These are phyloP conservation scores for Dinochytrium kinnereticum DNA, from an alignment of 371 early-diverging fungal species.

Conservation along the genomic window DNA sequence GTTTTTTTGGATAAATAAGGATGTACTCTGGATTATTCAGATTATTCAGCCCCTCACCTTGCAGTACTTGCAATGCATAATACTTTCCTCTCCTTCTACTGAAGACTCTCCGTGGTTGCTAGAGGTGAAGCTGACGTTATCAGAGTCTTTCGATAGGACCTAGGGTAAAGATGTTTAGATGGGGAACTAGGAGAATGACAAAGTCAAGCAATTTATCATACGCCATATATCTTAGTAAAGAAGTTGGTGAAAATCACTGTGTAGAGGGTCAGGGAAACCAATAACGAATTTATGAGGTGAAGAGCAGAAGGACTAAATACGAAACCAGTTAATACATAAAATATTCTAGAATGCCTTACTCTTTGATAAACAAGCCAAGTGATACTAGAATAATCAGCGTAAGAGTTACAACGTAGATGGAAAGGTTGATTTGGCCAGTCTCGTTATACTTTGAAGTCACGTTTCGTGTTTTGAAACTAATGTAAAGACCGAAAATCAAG, in stretches of 20 bases:
- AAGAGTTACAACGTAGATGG: slow-evolving; percentile 18
- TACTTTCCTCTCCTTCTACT: too few relatives aligned
- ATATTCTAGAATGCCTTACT: slow-evolving; percentile 1
- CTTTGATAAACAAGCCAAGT: slow-evolving; percentile 7
- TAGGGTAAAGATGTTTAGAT: neutral
- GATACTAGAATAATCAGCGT: slow-evolving; percentile 12
- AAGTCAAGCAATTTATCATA: neutral
- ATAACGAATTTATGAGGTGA: slow-evolving; percentile 7
- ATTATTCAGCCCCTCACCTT: too few relatives aligned
- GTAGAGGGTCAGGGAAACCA: slow-evolving; percentile 9
- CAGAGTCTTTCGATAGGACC: neutral
- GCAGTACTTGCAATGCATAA: neutral
- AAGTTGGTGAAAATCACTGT: slow-evolving; percentile 22
- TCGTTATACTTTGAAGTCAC: slow-evolving; percentile 23
- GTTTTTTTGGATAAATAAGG: too few relatives aligned
- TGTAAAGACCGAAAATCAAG: slow-evolving; percentile 9
- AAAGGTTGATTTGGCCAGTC: slow-evolving; percentile 17
- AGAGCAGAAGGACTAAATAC: slow-evolving; percentile 14
- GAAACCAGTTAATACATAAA: neutral
- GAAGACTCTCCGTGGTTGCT: too few relatives aligned
- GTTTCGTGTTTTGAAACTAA: slow-evolving; percentile 24
- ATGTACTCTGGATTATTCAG: too few relatives aligned
- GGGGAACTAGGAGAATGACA: neutral
- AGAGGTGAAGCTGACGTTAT: too few relatives aligned
- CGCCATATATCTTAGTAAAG: slow-evolving; percentile 19